Evolutionary conservation across 768 basidiomycete species (phyloP).

Genomic region (Mycena vitilis): DNA sequence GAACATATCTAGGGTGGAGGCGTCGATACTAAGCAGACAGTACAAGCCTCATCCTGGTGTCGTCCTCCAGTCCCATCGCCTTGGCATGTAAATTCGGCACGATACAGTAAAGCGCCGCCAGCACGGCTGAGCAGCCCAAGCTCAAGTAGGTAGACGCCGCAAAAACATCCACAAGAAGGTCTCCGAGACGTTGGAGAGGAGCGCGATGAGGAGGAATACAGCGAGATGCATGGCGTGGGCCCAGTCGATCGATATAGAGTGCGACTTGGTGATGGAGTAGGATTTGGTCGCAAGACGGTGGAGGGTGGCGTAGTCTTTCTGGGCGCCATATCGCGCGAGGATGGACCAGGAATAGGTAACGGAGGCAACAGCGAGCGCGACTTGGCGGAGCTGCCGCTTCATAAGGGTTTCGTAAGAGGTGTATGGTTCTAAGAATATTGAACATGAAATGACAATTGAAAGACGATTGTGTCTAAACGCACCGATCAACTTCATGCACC

Average conservation of each 20-base stretch:
- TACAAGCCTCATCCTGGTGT: background rate
- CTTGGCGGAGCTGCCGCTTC: constrained; percentile 25
- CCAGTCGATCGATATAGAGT: background rate
- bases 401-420: constrained; percentile 26
- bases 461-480: background rate
- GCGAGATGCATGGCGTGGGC: background rate
- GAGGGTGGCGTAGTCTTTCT: constrained; percentile 5
- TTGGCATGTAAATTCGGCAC: background rate
- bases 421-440: constrained; percentile 17
- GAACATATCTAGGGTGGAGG: background rate
- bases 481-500: constrained; percentile 33
- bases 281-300: background rate
- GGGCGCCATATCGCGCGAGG: background rate
- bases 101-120: background rate
- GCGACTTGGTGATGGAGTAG: background rate
- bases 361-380: constrained; percentile 10
- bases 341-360: constrained; percentile 6
- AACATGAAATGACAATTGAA: background rate
- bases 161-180: background rate
- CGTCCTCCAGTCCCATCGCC: background rate
- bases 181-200: background rate
- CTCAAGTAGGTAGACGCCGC: constrained; percentile 4
- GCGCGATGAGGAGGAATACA: background rate
- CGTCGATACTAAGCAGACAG: constrained; percentile 1
- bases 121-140: background rate